These are phyloP conservation scores for Naganishia randhawae DNA, from an alignment of 768 basidiomycete species.

Conservation along the genomic window DNA sequence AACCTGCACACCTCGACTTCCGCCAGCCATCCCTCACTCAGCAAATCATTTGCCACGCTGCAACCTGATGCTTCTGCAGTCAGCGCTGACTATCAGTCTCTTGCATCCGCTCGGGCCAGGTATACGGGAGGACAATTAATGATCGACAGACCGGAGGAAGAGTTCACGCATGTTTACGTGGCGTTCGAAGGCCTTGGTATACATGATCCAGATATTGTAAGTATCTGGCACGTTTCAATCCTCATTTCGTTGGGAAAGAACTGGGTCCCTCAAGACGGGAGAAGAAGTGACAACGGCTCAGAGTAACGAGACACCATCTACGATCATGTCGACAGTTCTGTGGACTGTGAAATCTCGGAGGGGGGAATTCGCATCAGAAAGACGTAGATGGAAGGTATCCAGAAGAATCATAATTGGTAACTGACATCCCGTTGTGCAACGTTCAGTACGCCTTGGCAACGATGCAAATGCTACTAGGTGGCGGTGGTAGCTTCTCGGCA, in stretches of 20 bases:
- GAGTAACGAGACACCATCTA: background rate
- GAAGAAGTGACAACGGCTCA: background rate
- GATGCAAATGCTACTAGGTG: constrained; percentile 90
- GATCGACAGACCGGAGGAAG: constrained; percentile 53
- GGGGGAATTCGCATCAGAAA: background rate
- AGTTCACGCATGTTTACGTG: constrained; percentile 90
- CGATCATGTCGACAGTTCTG: background rate
- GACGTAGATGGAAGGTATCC: background rate
- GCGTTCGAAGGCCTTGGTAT: constrained; percentile 88
- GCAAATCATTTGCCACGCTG: constrained; percentile 42
- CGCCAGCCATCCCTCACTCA: constrained; percentile 40
- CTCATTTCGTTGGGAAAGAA: background rate
- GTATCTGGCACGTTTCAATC: constrained; percentile 3
- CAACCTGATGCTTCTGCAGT: constrained; percentile 17
- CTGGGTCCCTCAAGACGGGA: background rate
- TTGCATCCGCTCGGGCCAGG: constrained; percentile 49
- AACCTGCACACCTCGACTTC: constrained; percentile 26
- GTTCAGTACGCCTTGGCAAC: constrained; percentile 74
- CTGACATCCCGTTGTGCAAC: background rate
- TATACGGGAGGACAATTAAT: constrained; percentile 78
- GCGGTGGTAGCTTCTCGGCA: constrained; percentile 94
- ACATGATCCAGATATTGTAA: constrained; percentile 74
- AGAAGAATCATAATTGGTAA: background rate
- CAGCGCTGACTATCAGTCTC: constrained; percentile 35
- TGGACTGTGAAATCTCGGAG: background rate